Percentiles rank a stretch among this genome's conserved stretches.
These are phyloP conservation scores for Brettanomyces naardenensis DNA, from an alignment of 805 yeast species.

Conservation along the genomic window DNA sequence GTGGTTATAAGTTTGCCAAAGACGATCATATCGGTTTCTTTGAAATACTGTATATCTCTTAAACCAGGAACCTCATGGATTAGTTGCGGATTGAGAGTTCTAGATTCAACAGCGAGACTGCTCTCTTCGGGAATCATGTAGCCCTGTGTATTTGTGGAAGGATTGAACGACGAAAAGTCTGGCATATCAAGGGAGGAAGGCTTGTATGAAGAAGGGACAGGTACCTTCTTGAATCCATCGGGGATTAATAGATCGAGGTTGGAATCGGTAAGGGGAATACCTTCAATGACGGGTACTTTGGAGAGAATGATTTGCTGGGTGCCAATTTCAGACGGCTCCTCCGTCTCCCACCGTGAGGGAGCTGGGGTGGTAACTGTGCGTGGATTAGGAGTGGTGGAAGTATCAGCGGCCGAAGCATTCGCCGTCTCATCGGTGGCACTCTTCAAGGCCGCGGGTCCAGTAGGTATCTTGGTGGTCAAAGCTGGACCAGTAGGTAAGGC, in stretches of 20 bases:
- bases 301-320: background rate
- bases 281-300: constrained; percentile 23
- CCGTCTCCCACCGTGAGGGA: constrained; percentile 7
- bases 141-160: constrained; percentile 22
- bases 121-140: constrained; percentile 49
- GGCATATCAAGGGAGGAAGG: constrained; percentile 28
- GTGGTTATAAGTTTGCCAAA: constrained; percentile 51
- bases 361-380: too few species aligned
- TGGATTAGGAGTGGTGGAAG: too few species aligned
- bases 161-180: constrained; percentile 25
- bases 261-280: constrained; percentile 35
- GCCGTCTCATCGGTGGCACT: background rate
- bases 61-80: constrained; percentile 57
- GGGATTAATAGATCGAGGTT: constrained; percentile 45
- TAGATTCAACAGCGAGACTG: constrained; percentile 18
- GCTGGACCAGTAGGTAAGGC: too few species aligned
- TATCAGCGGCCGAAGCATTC: too few species aligned
- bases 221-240: constrained; percentile 36
- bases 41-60: constrained; percentile 59
- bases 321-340: constrained; percentile 1
- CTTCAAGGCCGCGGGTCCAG: too few species aligned
- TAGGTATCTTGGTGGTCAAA: too few species aligned
- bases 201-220: constrained; percentile 37
- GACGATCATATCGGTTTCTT: constrained; percentile 61
- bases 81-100: constrained; percentile 27